Conservation (phyloP, 2,329 filamentous ascomycete species). For the Clathrospora elynae region DNA sequence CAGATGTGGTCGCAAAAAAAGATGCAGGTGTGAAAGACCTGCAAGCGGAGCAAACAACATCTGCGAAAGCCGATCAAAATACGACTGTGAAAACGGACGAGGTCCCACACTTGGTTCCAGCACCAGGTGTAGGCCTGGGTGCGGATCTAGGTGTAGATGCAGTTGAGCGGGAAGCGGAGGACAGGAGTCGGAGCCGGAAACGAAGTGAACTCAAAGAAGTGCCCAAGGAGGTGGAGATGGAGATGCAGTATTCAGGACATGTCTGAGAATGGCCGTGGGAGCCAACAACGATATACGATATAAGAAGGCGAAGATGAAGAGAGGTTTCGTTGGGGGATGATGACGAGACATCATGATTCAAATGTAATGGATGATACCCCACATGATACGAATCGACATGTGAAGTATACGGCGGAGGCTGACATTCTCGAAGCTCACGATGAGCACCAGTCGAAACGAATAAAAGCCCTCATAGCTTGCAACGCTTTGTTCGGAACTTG, state of each 20-base stretch:
- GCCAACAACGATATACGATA: too few relatives aligned
- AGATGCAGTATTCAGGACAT: slow-evolving; percentile 43
- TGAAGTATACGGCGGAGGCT: too few relatives aligned
- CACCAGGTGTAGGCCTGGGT: not conserved
- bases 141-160: slow-evolving; percentile 6
- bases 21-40: not conserved
- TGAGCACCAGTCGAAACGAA: too few relatives aligned
- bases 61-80: not conserved
- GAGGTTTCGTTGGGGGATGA: not conserved
- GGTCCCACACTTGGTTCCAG: too few relatives aligned
- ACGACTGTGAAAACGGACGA: not conserved
- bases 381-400: not conserved
- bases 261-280: too few relatives aligned
- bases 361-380: slow-evolving; percentile 14
- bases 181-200: slow-evolving; percentile 24
- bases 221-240: slow-evolving; percentile 40
- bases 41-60: not conserved
- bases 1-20: not conserved
- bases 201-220: slow-evolving; percentile 26
- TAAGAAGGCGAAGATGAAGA: too few relatives aligned
- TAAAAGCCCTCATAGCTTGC: too few relatives aligned
- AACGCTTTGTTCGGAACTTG: too few relatives aligned
- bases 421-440: too few relatives aligned
- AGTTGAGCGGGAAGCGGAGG: slow-evolving; percentile 14
- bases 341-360: slow-evolving; percentile 4